Evolutionary conservation across 1,284 basidiomycete species (phyloP), one percentile per base, ranked within the genome.

Genomic region (Ustilago shanxiensis): DNA sequence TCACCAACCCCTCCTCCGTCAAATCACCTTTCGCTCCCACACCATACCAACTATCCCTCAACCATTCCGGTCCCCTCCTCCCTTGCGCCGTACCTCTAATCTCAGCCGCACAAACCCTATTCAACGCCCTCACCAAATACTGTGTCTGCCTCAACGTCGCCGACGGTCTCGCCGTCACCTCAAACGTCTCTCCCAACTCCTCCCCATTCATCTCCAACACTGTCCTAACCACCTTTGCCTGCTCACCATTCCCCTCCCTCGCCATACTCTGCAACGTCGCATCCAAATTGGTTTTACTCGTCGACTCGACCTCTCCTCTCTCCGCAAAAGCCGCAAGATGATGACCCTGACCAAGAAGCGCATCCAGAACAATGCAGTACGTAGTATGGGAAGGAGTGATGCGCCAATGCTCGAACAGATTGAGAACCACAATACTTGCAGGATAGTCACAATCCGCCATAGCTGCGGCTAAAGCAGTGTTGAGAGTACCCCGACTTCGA

Each of bases 371-470:
- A 18, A 50, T 55, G 29, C 50, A 39, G 39, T 77, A 72, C 3
- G 70, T 66, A 44, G 57, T 64, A 10, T 51, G 24, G n/a, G 68
- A 55, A 8, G 72, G 68, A 13, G 35, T 13, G 24, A 69, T 57
- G 4, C 65, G 29, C 76, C 76, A 78, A 11, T 54, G 54, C 29
- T 71, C 67, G 22, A 78, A 78, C 14, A 68, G 50, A 33, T 72
- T 72, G 47, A 78, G 62, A 13, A 74, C 37, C 20, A 61, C 66
- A 2, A 68, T 20, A 8, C 59, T 58, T 9, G 72, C 67, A 1
- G 76, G 71, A 29, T 71, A 78, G 47, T 78, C 76, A 29, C 52
- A 60, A 20, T 68, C 64, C 11, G 56, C 35, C 58, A 78, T 45
- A 5, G 56, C 64, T 1, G 76, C n/a, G 8, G n/a, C 16, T 28